A percentile compares a stretch with the other conserved stretches of the same genome.
These are phyloP conservation scores for Plasmopara viticola DNA, from an alignment of 352 stramenopile genomes.

Conservation along the genomic window DNA sequence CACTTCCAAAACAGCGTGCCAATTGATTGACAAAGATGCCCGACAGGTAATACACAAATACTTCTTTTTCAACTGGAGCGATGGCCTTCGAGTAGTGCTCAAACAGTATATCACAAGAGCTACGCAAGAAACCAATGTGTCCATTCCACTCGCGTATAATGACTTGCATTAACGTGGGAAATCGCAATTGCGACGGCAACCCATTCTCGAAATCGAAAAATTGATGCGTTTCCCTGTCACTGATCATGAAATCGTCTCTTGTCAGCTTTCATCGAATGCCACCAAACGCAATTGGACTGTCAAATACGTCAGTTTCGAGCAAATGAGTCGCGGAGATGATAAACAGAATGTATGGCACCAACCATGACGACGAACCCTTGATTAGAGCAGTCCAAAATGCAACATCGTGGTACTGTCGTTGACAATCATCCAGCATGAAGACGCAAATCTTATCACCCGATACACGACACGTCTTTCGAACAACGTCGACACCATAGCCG, in stretches of 20 bases:
- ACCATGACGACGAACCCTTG: slow-evolving; percentile 2
- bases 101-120: background rate
- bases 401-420: slow-evolving; percentile 8
- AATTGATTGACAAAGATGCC: too few species aligned
- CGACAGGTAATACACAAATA: too few species aligned
- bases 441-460: background rate
- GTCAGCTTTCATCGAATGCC: slow-evolving; percentile 2
- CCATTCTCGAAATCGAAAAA: background rate
- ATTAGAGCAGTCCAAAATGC: slow-evolving; percentile 9
- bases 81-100: background rate
- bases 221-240: slow-evolving; percentile 7
- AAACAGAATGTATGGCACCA: slow-evolving; percentile 4
- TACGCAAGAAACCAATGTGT: slow-evolving; percentile 12
- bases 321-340: slow-evolving; percentile 10
- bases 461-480: too few species aligned
- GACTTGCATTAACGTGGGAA: slow-evolving; percentile 12
- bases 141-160: slow-evolving; percentile 18
- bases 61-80: too few species aligned
- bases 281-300: slow-evolving; percentile 5
- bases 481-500: too few species aligned
- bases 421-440: slow-evolving; percentile 12
- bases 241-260: slow-evolving; percentile 12
- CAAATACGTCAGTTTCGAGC: slow-evolving; percentile 1
- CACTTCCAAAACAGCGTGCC: too few species aligned
- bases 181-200: background rate